Conservation (phyloP, 768 basidiomycete species). For the Naganishia vishniacii region DNA sequence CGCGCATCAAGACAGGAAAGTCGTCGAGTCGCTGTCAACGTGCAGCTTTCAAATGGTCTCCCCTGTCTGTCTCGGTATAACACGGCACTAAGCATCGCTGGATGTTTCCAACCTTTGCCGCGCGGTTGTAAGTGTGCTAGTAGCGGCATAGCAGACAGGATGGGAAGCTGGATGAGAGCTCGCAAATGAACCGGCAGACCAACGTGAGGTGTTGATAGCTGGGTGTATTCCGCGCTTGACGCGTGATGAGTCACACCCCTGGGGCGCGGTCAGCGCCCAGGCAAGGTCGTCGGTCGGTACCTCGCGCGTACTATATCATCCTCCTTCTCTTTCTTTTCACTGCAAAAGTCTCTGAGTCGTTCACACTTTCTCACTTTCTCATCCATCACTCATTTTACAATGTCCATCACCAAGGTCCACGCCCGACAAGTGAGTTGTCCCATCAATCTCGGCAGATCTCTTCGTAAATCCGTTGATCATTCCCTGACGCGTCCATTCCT, state of each 20-base stretch:
- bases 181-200: no score
- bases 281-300: no score
- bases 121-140: no score
- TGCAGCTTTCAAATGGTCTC: background rate
- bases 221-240: no score
- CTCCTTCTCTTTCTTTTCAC: background rate
- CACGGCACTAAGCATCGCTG: no score
- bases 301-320: background rate
- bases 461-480: background rate
- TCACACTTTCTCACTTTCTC: background rate
- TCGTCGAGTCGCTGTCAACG: background rate
- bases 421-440: conserved; percentile 71
- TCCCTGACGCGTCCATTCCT: background rate
- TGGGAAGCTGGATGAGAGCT: no score
- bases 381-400: conserved; percentile 47
- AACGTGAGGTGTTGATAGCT: no score
- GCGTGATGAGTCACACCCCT: no score
- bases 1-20: background rate
- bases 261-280: no score
- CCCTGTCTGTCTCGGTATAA: background rate
- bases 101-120: no score
- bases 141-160: background rate
- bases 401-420: conserved; percentile 87
- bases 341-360: background rate
- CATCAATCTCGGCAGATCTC: background rate